phyloP scores from a whole-genome alignment of 1,139 yeast species.

The Nakaseomyces uthaithaninus region DNA sequence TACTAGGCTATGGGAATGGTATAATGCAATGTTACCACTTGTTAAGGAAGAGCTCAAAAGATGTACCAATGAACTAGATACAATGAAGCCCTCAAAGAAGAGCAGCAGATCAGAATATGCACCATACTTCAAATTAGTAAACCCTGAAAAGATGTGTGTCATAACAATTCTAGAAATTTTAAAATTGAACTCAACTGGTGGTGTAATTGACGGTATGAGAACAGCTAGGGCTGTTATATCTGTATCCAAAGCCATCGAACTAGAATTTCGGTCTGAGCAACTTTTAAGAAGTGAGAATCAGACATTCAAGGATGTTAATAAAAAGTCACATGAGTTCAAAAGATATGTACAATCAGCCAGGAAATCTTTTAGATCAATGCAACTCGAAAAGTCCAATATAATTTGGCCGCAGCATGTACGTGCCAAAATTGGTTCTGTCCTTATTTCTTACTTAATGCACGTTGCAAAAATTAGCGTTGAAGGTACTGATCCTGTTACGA shows the following conservation, averaged over 20 bases:
- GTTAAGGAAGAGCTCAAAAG: constrained; percentile 40
- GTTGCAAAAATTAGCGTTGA: constrained; percentile 74
- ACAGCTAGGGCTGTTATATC: constrained; percentile 74
- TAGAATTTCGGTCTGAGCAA: constrained; percentile 68
- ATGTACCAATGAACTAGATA: constrained; percentile 13
- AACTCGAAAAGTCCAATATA: constrained; percentile 33
- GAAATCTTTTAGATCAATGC: constrained; percentile 32
- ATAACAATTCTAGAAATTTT: constrained; percentile 76
- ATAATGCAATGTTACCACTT: constrained; percentile 55
- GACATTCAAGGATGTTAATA: constrained; percentile 37
- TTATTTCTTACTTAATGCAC: constrained; percentile 66
- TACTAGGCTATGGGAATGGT: constrained; percentile 73
- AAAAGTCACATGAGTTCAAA: constrained; percentile 31
- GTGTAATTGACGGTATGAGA: constrained; percentile 75
- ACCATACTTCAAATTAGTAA: constrained; percentile 63
- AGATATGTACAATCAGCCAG: constrained; percentile 33
- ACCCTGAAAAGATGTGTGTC: constrained; percentile 75
- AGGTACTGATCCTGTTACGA: constrained; percentile 74
- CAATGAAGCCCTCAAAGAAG: constrained; percentile 7
- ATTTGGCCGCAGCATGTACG: constrained; percentile 61
- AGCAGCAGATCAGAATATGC: constrained; percentile 49
- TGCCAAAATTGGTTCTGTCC: constrained; percentile 76
- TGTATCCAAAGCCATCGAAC: constrained; percentile 78
- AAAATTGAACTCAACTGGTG: constrained; percentile 67
- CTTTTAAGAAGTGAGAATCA: constrained; percentile 51